Evolutionary conservation across 2,329 filamentous ascomycete genomes (phyloP), one percentile per base, ranked within the genome.

Genomic region (Botrytis tulipae): DNA sequence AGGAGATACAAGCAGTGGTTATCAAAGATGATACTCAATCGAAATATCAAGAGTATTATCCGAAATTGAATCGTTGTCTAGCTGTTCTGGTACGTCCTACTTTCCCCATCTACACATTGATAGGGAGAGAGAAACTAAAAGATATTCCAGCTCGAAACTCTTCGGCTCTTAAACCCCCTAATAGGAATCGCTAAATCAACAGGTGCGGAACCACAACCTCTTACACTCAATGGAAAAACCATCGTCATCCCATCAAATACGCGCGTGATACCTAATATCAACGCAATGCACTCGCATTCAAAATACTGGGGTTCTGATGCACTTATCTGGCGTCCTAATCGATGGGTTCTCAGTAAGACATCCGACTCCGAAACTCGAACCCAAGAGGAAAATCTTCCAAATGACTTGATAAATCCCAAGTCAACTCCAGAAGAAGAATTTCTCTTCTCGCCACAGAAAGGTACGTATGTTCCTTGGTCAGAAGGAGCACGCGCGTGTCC

Each of bases 11-110:
- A 29, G 42, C 37, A 22, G 75, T 80, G 7, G 73, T 75, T 80
- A 82, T 72, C 70, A 75, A 76, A 10, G 44, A 48, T 22, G 72
- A 77, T 29, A 18, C 65, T 0, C 75, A 80, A 5, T 82, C 81
- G 80, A 79, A 83, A 20, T 85, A 83, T 69, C 57, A 76, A 6
- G 74, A 78, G 2, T 72, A 81, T 12, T 86, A 83, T 71, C 83
- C 84, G 0, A 82, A 80, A 29, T 77, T 87, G 0, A 82, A 81
- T 61, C 80, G 84, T 22, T 84, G 83, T 62, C 71, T 83, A 2
- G 80, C 83, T 1, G 75, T 84, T 3, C 75, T 86, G 79, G 79
- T 79, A 74, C 46, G 75, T 63, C 18, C 46, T 14, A 16, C 9
- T 42, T n/a, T 22, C 29, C 7, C 4, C 40, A n/a, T n/a, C 20